Base-by-base conservation (phyloP, 164 flowering plant species). In the Nymphaea thermarum region DNA sequence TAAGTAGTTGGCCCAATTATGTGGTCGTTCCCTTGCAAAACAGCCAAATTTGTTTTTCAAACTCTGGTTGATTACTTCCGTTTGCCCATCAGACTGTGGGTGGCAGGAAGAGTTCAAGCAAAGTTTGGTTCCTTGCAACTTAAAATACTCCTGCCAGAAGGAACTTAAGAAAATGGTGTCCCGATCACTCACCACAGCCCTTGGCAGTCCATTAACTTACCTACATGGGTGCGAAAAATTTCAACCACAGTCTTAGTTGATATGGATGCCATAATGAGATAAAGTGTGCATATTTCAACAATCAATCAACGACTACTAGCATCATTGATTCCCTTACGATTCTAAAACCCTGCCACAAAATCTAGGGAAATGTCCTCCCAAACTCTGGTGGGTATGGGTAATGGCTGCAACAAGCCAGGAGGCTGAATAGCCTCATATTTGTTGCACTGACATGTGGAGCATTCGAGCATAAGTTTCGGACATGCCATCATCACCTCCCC, bases 21-120 rank as follows among this genome's bases (percentile, higher is more conserved):
- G 36, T 25, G 36, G 36, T 25, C 36, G 36, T 25, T 25, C 36
- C 36, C 36, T 25, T 25, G 36, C 36, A 25, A 25, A 25, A 25
- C 36, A 25, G 36, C 36, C 36, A 25, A 25, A 25, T 25, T 0
- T 25, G 36, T 25, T 25, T 25, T 25, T 25, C 36, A 25, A 25
- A 25, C 60, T 62, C 25, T 25, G 18, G 16, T 62, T 62, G 8
- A 62, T 25, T 25, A 62, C 64, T 17, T 62, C 25, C 18, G 18
- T 62, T 17, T 62, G 64, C 64, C 64, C 64, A 62, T 62, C 64
- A 62, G 64, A 11, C 18, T 62, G 64, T 6, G 25, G 64, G 36
- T 62, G 64, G 25, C 2, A 62, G 36, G 64, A 11, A 25, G 64
- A 62, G 18, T 25, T 62, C 12, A 14, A 62, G 18, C 18, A 11